Base-by-base conservation (phyloP, 23 red algal species). In the Gracilaria domingensis region DNA sequence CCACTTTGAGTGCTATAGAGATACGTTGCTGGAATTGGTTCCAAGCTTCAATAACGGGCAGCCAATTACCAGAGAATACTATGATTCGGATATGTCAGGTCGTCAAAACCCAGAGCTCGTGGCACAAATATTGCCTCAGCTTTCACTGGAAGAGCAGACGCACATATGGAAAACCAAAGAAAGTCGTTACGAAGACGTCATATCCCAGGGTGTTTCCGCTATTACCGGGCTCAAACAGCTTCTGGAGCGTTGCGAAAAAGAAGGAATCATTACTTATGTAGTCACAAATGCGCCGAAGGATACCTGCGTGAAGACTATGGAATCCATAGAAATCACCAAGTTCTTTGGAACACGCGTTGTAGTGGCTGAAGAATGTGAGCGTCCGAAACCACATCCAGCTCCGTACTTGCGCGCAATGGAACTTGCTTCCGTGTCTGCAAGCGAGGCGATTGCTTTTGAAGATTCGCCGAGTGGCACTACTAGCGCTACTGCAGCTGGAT, bases 81-180 rank as follows among this genome's bases (percentile, higher is more conserved):
- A 93, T 50, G 90, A 85, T n/a, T 66, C 81, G 14, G 42, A 80
- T 18, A 93, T 93, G 90, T 79, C 81, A 3, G 90, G 90, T 45
- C 81, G 81, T 45, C 90, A 86, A 40, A 93, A 93, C 81, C 90
- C 81, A 48, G 69, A 86, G 56, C 80, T 93, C 62, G 74, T 93
- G 37, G 69, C 80, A 29, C 39, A 78, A 53, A 85, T 93, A 37
- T 64, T 93, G n/a, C 90, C 90, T 47, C 53, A 78, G 7, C 54
- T 86, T 21, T 58, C 90, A 12, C 80, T 86, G 26, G 12, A 62
- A 20, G 55, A 79, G 37, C 81, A 64, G 23, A 79, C 80, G 14
- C 81, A n/a, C 13, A 30, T 93, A 42, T 77, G 71, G 60, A 23
- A 85, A 42, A 80, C 90, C 38, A 93, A 93, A 72, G 90, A 93